Evolutionary conservation across 1,284 basidiomycete species (phyloP).

Genomic region (Puccinia hordei): DNA sequence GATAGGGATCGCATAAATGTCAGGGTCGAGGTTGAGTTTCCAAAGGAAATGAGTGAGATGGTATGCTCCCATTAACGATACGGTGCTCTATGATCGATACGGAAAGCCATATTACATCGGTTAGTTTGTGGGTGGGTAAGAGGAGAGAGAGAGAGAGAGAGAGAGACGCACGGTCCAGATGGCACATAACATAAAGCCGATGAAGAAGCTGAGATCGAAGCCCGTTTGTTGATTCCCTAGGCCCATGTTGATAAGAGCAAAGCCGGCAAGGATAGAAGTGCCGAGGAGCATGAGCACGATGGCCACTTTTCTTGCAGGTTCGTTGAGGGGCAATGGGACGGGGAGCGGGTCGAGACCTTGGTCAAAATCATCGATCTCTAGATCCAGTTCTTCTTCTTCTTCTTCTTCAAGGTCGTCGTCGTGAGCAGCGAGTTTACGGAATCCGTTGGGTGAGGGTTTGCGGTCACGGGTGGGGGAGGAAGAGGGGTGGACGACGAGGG

Average conservation of each 20-base stretch:
- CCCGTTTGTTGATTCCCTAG: constrained; percentile 73
- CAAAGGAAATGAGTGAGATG: not conserved
- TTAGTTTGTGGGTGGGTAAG: constrained; percentile 56
- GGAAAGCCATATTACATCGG: too few relatives aligned
- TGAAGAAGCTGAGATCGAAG: constrained; percentile 63
- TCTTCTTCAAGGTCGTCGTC: constrained; percentile 49
- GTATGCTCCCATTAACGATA: not conserved
- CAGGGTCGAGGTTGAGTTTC: constrained; percentile 41
- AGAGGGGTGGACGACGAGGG: constrained; percentile 57
- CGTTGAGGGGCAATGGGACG: too few relatives aligned
- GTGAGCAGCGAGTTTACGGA: not conserved
- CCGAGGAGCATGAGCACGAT: constrained; percentile 67
- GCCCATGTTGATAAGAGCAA: constrained; percentile 71
- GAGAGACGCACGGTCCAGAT: constrained; percentile 65
- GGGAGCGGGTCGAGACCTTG: not conserved
- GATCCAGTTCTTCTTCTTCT: constrained; percentile 38
- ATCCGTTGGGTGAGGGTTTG: constrained; percentile 52
- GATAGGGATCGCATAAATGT: constrained; percentile 84
- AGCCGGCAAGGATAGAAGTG: constrained; percentile 75
- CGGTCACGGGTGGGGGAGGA: constrained; percentile 49
- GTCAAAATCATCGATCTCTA: constrained; percentile 34
- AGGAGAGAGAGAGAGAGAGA: not conserved
- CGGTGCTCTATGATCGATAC: constrained; percentile 60
- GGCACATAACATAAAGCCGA: constrained; percentile 68
- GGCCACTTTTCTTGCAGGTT: constrained; percentile 56